Percentiles rank a stretch among this genome's conserved stretches.
Evolutionary conservation across 352 stramenopile genomes (phyloP).

Genomic region (Pythium pyrilobum): DNA sequence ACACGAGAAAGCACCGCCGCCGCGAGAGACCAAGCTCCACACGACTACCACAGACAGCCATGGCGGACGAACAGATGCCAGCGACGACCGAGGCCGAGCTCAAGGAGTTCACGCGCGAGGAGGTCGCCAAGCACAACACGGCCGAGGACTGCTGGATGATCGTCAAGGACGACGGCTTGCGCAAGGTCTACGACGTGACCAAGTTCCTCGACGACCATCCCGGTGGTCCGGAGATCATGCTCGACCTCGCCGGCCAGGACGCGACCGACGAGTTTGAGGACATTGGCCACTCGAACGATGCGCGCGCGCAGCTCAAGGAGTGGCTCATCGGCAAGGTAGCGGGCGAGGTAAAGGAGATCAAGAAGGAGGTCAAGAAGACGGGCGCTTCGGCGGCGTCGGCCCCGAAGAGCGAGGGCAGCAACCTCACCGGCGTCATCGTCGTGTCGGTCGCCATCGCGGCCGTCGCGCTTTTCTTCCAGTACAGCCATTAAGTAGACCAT

Average conservation of each 20-base stretch:
- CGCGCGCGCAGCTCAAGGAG: conserved; percentile 90
- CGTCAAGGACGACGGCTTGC: conserved; percentile 55
- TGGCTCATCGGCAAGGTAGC: conserved; percentile 91
- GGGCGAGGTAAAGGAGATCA: conserved; percentile 50
- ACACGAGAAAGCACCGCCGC: neutral
- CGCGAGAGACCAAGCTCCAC: neutral
- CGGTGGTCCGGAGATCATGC: conserved; percentile 97
- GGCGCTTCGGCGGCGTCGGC: conserved; percentile 9
- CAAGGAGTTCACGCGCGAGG: conserved; percentile 91
- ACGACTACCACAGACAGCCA: neutral
- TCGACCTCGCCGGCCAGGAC: conserved; percentile 92
- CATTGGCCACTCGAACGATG: conserved; percentile 97
- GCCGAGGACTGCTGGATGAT: conserved; percentile 86
- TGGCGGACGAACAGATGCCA: conserved; percentile 11
- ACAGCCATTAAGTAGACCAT: conserved; percentile 15
- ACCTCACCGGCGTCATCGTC: conserved; percentile 39
- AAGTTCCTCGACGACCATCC: conserved; percentile 98
- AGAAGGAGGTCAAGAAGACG: conserved; percentile 12
- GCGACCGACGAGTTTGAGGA: conserved; percentile 94
- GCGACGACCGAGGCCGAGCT: conserved; percentile 1
- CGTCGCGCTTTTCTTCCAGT: conserved; percentile 62
- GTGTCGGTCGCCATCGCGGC: conserved; percentile 41
- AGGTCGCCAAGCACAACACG: conserved; percentile 87
- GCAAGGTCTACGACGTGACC: conserved; percentile 97
- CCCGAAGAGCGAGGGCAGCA: conserved; percentile 38